Base-by-base conservation (phyloP, 305 asterid genomes). In the Fraxinus baroniana region DNA sequence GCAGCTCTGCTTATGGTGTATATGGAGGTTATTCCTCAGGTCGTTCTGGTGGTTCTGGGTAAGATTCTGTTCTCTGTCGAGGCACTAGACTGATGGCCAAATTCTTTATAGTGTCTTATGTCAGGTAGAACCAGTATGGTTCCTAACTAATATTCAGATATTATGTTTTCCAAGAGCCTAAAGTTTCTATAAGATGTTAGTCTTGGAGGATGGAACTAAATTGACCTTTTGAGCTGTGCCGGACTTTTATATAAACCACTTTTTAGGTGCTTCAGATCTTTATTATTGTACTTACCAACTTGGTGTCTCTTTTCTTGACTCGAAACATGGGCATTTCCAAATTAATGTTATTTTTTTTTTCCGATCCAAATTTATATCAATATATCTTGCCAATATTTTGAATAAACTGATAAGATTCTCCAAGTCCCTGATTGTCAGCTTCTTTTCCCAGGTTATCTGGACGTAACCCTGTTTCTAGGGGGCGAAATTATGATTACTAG, bases 401-500 rank as follows among this genome's bases (percentile, higher is more conserved):
- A 4, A 24, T 66, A 8, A 26, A 66, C 30, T 26, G n/a, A 66
- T 66, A 10, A 66, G 74, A 2, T 66, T 26, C 36, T 66, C 74
- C 35, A 66, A 24, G 35, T 85, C 84, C 84, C 85, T 90, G 87
- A 87, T 81, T 64, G 76, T 85, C 84, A 80, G 87, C 87, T 89
- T 83, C 85, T 80, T 78, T 83, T 84, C 81, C 89, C 93, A 95
- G 97, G 94, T 90, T 88, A 83, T 91, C 96, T 24, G 97, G 95
- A 81, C 97, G 94, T 87, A 90, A 87, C 86, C 93, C 93, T 91
- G 91, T 86, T 83, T 90, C 97, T 57, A 89, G 96, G 82, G 91
- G 96, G 88, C 93, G 93, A 90, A 89, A 80, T 90, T 95, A 94
- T 88, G 97, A 92, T 89, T 93, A 94, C 95, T 95, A 89, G 86